A percentile compares a stretch with the other conserved stretches of the same genome.
Conservation (phyloP, 805 yeast species). For the Yamadazyma scolyti region DNA sequence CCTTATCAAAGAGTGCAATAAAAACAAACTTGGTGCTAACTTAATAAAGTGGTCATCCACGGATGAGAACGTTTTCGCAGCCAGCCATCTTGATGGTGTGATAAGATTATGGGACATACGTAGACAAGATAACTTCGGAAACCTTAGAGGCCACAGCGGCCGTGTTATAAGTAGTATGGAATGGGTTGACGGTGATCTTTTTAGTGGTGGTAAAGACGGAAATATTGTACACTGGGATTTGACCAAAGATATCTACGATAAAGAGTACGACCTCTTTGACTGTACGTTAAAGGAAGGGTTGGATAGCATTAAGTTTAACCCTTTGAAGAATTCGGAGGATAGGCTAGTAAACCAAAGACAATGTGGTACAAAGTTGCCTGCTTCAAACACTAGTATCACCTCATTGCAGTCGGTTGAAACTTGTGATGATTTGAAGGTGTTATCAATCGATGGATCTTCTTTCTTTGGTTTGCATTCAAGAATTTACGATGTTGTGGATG, state of each 20-base stretch:
- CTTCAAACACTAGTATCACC: conserved; percentile 49
- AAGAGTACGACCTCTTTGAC: conserved; percentile 11
- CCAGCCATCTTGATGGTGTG: conserved; percentile 55
- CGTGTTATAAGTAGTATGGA: conserved; percentile 48
- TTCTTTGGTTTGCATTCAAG: conserved; percentile 55
- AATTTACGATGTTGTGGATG: conserved; percentile 28
- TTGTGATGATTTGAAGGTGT: conserved; percentile 32
- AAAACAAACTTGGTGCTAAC: conserved; percentile 29
- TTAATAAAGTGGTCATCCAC: conserved; percentile 60
- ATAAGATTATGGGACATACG: conserved; percentile 77
- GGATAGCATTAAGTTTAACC: conserved; percentile 35
- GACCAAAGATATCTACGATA: conserved; percentile 19
- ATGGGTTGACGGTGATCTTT: conserved; percentile 56
- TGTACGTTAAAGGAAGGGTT: conserved; percentile 49
- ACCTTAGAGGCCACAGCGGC: conserved; percentile 54
- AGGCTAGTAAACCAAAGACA: conserved; percentile 39
- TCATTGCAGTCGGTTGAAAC: conserved; percentile 37
- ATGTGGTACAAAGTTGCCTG: conserved; percentile 63
- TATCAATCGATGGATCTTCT: conserved; percentile 53
- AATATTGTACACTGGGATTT: conserved; percentile 67
- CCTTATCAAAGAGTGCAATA: conserved; percentile 11
- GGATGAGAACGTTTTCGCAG: conserved; percentile 59
- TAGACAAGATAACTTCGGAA: conserved; percentile 49
- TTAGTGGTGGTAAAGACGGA: conserved; percentile 64
- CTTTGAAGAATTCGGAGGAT: conserved; percentile 25